Base-by-base conservation (phyloP, 2,329 filamentous ascomycete species). In the Niveomyces coronatus region DNA sequence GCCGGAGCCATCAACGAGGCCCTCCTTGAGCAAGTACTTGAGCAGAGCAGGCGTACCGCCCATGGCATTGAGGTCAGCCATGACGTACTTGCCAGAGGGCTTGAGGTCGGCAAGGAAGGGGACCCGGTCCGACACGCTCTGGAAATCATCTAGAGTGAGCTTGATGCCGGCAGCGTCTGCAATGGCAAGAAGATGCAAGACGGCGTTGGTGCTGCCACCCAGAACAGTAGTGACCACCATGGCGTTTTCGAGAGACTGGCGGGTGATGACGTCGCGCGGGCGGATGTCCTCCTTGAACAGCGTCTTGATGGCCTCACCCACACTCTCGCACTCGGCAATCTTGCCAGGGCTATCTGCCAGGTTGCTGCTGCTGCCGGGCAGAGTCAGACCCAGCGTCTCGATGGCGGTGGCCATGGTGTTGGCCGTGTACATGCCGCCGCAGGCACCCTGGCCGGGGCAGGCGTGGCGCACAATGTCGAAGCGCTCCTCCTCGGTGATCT, bases 391-490 rank as follows among this genome's bases (percentile, higher is more conserved):
- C 72, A 89, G 84, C 18, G 82, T 81, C 62, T 89, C 84, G 47
- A 89, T 85, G 9, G 81, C 82, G 0, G 81, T 85, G 4, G 83
- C 81, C 82, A 89, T 85, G 7, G 84, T 88, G 59, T 89, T 89
- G 41, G 84, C 84, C 0, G 84, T 89, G 61, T 84, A 89, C 84
- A 89, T 84, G 42, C 79, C 80, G 42, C 82, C 82, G 47, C 83
- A 88, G 23, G 82, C 83, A 27, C 83, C 83, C 28, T 60, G 56
- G 23, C 63, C 63, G 31, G 62, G 62, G 41, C 88, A 95, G 30
- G 91, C 88, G 56, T 96, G 71, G 45, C 87, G 77, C 59, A 95
- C 94, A 54, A 96, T 89, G 62, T 96, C 91, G 60, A 87, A 94
- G 37, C 91, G 81, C 64, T 89, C 72, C 54, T 91, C 80, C 64